Evolutionary conservation across 75 land plant species (phyloP).

Genomic region (Cryptomeria japonica): DNA sequence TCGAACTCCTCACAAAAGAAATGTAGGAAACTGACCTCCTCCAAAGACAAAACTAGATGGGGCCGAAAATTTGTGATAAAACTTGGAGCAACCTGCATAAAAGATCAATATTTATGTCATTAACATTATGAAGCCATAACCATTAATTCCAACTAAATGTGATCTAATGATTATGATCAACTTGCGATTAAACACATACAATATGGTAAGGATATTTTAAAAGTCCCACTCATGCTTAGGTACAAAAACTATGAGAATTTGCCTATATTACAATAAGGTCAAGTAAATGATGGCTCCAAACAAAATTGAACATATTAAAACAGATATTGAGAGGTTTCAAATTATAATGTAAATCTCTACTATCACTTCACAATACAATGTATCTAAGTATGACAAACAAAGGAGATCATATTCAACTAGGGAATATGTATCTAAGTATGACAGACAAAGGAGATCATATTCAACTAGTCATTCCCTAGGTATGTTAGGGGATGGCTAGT

Average conservation of each 20-base stretch:
- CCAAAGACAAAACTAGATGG: constrained; percentile 77
- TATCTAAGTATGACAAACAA: neutral
- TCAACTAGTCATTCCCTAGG: neutral
- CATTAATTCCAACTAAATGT: neutral
- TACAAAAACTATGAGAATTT: neutral
- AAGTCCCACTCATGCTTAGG: neutral
- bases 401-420: neutral
- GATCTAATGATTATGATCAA: neutral
- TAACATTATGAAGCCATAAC: neutral
- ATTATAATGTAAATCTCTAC: neutral
- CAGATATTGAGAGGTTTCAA: neutral
- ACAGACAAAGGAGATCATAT: neutral
- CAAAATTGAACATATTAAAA: neutral
- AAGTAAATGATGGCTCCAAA: neutral
- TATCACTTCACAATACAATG: neutral
- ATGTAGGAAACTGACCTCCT: constrained; percentile 59
- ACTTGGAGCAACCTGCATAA: constrained; percentile 58
- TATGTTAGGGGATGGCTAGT: no score
- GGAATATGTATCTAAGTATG: no score
- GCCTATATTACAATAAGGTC: neutral
- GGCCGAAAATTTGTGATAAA: constrained; percentile 77
- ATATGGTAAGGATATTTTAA: neutral
- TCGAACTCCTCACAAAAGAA: neutral
- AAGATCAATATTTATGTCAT: neutral
- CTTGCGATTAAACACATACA: neutral